phyloP scores from a whole-genome alignment of 371 early-diverging fungal species.

The Nematocida major region DNA sequence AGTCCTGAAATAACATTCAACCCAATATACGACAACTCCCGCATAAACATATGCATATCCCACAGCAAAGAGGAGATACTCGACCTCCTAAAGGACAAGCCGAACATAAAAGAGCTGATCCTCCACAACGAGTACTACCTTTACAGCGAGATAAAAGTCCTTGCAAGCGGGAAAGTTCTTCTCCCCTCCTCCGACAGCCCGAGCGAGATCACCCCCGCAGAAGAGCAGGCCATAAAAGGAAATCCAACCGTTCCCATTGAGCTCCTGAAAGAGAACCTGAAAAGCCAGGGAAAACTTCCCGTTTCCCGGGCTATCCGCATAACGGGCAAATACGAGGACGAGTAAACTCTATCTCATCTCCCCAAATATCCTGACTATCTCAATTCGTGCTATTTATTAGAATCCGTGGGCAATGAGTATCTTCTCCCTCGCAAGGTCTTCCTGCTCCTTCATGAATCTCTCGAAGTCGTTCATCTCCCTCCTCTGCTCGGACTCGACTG shows the following conservation, averaged over 20 bases:
- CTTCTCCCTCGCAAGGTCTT: not conserved
- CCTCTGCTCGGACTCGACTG: not conserved
- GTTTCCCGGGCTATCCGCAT: constrained; percentile 18
- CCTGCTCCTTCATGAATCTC: constrained; percentile 44
- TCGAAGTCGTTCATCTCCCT: constrained; percentile 52
- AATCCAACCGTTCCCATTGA: not conserved
- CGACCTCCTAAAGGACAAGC: constrained; percentile 15
- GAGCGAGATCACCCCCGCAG: constrained; percentile 13
- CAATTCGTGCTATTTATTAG: no score
- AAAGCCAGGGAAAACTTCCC: constrained; percentile 42
- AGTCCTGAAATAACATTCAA: constrained; percentile 12
- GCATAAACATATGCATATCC: constrained; percentile 5
- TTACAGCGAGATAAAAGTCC: constrained; percentile 25
- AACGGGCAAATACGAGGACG: constrained; percentile 23
- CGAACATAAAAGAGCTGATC: not conserved
- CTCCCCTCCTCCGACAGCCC: constrained; percentile 10
- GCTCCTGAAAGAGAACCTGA: constrained; percentile 30
- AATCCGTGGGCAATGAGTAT: constrained; percentile 42
- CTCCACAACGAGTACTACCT: constrained; percentile 18
- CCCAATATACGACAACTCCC: constrained; percentile 13
- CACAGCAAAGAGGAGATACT: not conserved
- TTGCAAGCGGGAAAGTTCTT: constrained; percentile 9
- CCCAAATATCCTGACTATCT: no score
- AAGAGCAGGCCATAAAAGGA: constrained; percentile 19
- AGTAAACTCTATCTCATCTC: no score